Conservation (phyloP, 2,329 filamentous ascomycete species). For the Tothia fuscella region DNA sequence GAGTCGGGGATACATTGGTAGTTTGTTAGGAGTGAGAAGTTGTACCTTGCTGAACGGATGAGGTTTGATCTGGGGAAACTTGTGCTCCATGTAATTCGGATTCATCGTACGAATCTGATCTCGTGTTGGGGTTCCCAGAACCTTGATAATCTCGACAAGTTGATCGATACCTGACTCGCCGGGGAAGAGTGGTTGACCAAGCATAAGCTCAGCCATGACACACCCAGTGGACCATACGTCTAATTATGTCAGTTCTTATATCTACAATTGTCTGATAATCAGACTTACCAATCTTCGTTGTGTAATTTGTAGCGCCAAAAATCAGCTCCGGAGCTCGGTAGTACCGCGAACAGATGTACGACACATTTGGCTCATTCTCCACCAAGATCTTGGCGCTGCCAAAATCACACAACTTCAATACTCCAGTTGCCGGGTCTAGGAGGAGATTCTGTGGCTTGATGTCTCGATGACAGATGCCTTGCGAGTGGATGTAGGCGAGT, state of each 20-base stretch:
- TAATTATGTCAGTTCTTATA: conserved; percentile 28
- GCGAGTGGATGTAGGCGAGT: conserved; percentile 96
- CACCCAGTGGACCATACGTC: conserved; percentile 99
- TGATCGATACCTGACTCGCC: conserved; percentile 98
- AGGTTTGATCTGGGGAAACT: conserved; percentile 99
- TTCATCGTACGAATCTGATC: conserved; percentile 99
- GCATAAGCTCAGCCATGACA: conserved; percentile 98
- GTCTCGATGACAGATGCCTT: conserved; percentile 96
- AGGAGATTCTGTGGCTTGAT: conserved; percentile 98
- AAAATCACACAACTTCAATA: conserved; percentile 97
- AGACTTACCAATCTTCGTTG: conserved; percentile 90
- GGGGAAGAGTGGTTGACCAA: conserved; percentile 93
- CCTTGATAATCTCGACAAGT: conserved; percentile 98
- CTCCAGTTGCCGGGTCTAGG: conserved; percentile 78
- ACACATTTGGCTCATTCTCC: conserved; percentile 97
- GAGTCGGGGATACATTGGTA: conserved; percentile 3
- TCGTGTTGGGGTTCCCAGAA: conserved; percentile 86
- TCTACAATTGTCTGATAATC: background rate
- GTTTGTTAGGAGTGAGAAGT: conserved; percentile 14
- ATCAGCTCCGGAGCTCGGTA: conserved; percentile 97
- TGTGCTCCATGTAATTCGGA: conserved; percentile 99
- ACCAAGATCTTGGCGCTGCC: conserved; percentile 97
- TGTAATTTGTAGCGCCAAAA: conserved; percentile 98
- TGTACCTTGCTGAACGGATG: conserved; percentile 89
- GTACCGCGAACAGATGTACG: conserved; percentile 98